These are phyloP conservation scores for Lagenidium giganteum DNA, from an alignment of 352 stramenopile genomes.

Conservation along the genomic window DNA sequence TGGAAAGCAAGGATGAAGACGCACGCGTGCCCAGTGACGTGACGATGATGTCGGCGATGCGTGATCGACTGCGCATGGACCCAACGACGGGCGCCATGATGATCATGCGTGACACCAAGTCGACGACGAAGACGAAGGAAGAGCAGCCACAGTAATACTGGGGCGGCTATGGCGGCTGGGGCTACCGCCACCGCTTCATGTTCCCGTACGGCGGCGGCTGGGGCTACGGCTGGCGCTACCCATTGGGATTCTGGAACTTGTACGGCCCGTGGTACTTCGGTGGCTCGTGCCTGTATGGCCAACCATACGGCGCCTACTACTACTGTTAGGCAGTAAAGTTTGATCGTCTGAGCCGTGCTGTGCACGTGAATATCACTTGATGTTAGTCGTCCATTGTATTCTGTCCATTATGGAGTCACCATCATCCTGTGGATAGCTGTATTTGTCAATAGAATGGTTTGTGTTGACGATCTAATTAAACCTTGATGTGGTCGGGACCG, in stretches of 20 bases:
- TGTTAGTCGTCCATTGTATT: too few species aligned
- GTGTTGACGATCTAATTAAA: too few species aligned
- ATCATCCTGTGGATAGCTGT: too few species aligned
- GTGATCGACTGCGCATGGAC: too few species aligned
- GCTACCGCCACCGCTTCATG: conserved; percentile 23
- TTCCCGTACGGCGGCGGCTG: conserved; percentile 22
- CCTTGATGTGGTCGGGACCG: too few species aligned
- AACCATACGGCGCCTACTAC: conserved; percentile 26
- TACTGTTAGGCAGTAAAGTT: conserved; percentile 30
- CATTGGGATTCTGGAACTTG: conserved; percentile 31
- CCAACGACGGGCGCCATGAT: background rate
- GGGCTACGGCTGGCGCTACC: conserved; percentile 37
- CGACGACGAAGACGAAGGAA: background rate
- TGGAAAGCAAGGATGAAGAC: background rate
- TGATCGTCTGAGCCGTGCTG: too few species aligned
- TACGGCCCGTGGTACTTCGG: conserved; percentile 27
- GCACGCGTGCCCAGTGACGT: too few species aligned
- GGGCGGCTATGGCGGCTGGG: conserved; percentile 1
- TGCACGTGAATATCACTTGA: too few species aligned
- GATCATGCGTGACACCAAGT: background rate
- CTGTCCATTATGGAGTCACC: too few species aligned
- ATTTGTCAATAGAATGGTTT: too few species aligned
- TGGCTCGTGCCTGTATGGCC: conserved; percentile 21
- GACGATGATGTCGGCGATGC: too few species aligned
- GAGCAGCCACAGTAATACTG: background rate